Conservation (phyloP, 129 eudicot genomes). For the Chrysanthemum makinoi region DNA sequence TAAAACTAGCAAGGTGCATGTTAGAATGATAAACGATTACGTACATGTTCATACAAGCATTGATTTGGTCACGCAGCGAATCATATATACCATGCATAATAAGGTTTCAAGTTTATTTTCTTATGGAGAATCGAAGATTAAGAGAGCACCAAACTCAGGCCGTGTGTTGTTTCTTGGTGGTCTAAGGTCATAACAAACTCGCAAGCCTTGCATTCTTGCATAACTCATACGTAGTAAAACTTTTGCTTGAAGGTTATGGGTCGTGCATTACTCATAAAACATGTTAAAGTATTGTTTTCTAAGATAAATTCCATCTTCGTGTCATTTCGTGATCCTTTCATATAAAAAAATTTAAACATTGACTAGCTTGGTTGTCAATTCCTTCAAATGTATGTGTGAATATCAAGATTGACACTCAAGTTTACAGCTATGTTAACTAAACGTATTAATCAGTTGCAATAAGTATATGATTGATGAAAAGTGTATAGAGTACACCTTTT, state of each 20-base stretch:
- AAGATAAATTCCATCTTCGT: neutral
- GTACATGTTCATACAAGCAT: too few species aligned
- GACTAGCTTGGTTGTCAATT: conserved; percentile 8
- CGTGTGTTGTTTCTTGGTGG: too few species aligned
- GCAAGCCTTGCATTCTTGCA: neutral
- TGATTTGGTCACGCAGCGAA: too few species aligned
- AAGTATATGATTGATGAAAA: conserved; percentile 31
- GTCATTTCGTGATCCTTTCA: conserved; percentile 16
- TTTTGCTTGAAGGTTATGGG: neutral
- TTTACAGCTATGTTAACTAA: conserved; percentile 38
- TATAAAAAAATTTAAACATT: neutral
- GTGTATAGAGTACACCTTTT: conserved; percentile 37
- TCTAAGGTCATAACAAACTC: neutral
- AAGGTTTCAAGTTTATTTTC: too few species aligned
- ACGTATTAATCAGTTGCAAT: conserved; percentile 29
- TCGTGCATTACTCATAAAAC: too few species aligned
- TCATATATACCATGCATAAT: too few species aligned
- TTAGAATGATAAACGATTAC: too few species aligned
- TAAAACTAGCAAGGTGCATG: too few species aligned
- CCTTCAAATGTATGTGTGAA: conserved; percentile 15
- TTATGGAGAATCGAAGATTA: too few species aligned
- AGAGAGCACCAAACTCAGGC: too few species aligned
- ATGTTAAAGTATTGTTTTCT: too few species aligned
- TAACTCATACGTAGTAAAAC: neutral
- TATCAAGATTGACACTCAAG: conserved; percentile 14